Evolutionary conservation across 1,284 basidiomycete genomes (phyloP), one percentile per base, ranked within the genome.

Genomic region (Marasmius oreades): DNA sequence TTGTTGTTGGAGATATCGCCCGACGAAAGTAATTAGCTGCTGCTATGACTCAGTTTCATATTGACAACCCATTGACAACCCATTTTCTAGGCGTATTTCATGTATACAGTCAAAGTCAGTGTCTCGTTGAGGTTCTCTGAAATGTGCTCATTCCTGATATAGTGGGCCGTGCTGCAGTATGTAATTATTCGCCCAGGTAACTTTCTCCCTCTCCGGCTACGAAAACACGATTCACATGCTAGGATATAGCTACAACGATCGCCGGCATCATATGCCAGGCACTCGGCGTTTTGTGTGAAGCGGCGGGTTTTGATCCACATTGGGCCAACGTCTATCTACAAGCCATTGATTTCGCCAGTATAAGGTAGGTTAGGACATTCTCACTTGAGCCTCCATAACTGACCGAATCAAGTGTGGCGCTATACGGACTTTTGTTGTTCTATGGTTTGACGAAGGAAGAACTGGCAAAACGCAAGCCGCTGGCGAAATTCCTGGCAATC

Each of bases 111-210:
- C 65, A 93, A 92, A 74, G 87, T 90, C 63, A 39, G 71, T 56
- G 7, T 59, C 63, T 33, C 52, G n/a, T 26, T 53, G 28, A 18
- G 22, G 24, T 31, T 10, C 11, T 26, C 34, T 10, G 14, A 4
- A 20, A 0, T 28, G n/a, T 23, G 33, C 20, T 47, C 20, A 37
- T 4, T 16, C 37, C 36, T 52, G 52, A 23, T 53, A 12, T 57
- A 90, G 85, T 92, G 88, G 89, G 77, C 81, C 46, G 89, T 91
- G 6, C 70, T 93, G 51, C 93, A 95, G 79, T 95, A 93, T 65
- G 85, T 92, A 34, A 82, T 93, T 56, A 74, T 93, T 45, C 79
- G 90, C 58, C 91, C 90, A 58, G 73, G 88, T 88, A 62, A 60
- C 14, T 54, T 51, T 39, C 31, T 26, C 16, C 22, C 18, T 8